A percentile compares a stretch with the other conserved stretches of the same genome.
These are phyloP conservation scores for Colletotrichum chlorophyti DNA, from an alignment of 2,329 filamentous ascomycete species.

Conservation along the genomic window DNA sequence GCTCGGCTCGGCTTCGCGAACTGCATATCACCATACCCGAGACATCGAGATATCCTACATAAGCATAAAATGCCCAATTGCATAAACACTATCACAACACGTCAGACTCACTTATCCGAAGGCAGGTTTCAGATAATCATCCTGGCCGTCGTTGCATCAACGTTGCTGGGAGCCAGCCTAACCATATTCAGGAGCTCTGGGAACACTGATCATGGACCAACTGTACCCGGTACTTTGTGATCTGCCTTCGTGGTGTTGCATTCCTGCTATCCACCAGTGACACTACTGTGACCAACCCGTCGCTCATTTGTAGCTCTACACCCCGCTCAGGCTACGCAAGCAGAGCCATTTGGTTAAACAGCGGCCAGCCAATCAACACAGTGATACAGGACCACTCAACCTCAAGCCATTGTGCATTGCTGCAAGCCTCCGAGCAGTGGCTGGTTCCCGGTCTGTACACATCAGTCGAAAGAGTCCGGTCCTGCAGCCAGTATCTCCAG, in stretches of 20 bases:
- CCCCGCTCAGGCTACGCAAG: conserved; percentile 26
- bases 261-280: not conserved
- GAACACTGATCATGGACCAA: not conserved
- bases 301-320: conserved; percentile 21
- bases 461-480: too few species aligned
- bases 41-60: too few species aligned
- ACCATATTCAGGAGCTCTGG: not conserved
- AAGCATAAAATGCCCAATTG: too few species aligned
- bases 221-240: conserved; percentile 20
- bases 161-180: not conserved
- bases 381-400: conserved; percentile 11
- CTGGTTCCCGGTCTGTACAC: too few species aligned
- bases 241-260: conserved; percentile 9
- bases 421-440: conserved; percentile 17
- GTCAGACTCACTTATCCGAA: too few species aligned
- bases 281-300: not conserved
- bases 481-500: not conserved
- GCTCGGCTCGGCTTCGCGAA: not conserved
- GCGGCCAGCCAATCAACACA: conserved; percentile 15
- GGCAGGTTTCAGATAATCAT: not conserved
- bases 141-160: not conserved
- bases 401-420: conserved; percentile 11
- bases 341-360: conserved; percentile 13
- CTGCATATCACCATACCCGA: too few species aligned
- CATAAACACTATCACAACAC: too few species aligned